These are phyloP conservation scores for Syncephalastrum contaminatum DNA, from an alignment of 371 early-diverging fungal genomes.

Conservation along the genomic window DNA sequence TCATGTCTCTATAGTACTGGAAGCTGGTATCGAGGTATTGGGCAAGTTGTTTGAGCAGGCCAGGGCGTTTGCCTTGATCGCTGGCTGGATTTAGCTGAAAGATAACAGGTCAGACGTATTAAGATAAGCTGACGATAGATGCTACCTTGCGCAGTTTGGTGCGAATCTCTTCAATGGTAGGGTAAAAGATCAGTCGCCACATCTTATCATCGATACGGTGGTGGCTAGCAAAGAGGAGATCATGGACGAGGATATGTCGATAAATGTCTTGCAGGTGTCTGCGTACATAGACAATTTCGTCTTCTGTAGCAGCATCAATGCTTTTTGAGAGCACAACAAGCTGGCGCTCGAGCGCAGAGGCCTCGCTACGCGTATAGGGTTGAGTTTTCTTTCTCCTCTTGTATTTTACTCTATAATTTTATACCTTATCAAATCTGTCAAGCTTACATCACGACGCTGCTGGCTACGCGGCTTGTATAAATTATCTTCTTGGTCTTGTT, in stretches of 20 bases:
- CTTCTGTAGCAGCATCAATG: conserved; percentile 38
- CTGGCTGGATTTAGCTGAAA: conserved; percentile 3
- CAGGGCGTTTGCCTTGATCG: conserved; percentile 12
- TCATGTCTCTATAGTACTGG: conserved; percentile 46
- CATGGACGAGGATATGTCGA: conserved; percentile 26
- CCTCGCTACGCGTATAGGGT: conserved; percentile 26
- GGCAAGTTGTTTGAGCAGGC: conserved; percentile 22
- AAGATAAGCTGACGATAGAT: neutral
- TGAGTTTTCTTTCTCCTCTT: conserved; percentile 2
- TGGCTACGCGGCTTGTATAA: neutral
- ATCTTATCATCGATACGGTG: conserved; percentile 47
- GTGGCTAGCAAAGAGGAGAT: conserved; percentile 30
- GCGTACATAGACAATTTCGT: conserved; percentile 48
- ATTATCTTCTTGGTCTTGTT: conserved; percentile 10
- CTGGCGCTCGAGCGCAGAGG: conserved; percentile 50
- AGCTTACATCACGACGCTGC: conserved; percentile 12
- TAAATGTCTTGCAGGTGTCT: conserved; percentile 38
- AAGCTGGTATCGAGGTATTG: conserved; percentile 34
- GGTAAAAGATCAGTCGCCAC: conserved; percentile 49
- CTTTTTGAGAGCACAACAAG: conserved; percentile 38
- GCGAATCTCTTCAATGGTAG: conserved; percentile 41
- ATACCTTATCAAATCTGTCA: conserved; percentile 31
- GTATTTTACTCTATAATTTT: neutral
- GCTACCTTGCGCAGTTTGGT: conserved; percentile 37
- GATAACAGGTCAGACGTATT: neutral